phyloP scores from a whole-genome alignment of 2,329 filamentous ascomycete genomes.

The Aspergillus pseudoviridinutans region DNA sequence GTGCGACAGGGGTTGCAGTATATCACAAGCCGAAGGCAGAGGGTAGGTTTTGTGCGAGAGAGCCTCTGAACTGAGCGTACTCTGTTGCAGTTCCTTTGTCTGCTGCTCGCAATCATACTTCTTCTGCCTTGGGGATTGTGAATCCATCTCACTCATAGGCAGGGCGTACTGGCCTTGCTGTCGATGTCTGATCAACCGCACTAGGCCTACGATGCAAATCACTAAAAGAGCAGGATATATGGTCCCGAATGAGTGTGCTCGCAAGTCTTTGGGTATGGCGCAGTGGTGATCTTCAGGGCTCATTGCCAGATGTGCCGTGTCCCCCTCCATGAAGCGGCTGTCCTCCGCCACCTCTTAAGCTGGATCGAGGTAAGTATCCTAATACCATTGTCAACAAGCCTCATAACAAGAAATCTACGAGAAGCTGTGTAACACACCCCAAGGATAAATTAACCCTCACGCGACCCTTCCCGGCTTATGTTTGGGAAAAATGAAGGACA shows the following conservation, averaged over 20 bases:
- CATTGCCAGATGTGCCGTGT: slow-evolving; percentile 14
- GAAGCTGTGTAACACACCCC: neutral
- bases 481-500: neutral
- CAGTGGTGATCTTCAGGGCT: slow-evolving; percentile 8
- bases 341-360: neutral
- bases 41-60: slow-evolving; percentile 2
- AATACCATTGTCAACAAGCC: neutral
- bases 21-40: slow-evolving; percentile 22
- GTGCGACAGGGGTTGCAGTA: slow-evolving; percentile 22
- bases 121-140: slow-evolving; percentile 7
- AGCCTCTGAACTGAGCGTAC: slow-evolving; percentile 3
- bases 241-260: slow-evolving; percentile 11
- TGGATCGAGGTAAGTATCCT: neutral
- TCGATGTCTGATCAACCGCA: slow-evolving; percentile 16
- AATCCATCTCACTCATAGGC: slow-evolving; percentile 18
- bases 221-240: slow-evolving; percentile 14
- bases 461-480: neutral
- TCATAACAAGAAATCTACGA: neutral
- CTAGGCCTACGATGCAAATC: slow-evolving; percentile 14
- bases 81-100: slow-evolving; percentile 8
- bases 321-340: slow-evolving; percentile 3
- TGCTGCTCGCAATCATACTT: slow-evolving; percentile 16
- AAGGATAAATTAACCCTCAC: neutral
- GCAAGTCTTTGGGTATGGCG: slow-evolving; percentile 7
- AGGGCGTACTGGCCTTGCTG: slow-evolving; percentile 8